A percentile compares a stretch with the other conserved stretches of the same genome.
Evolutionary conservation across 805 yeast species (phyloP).

Genomic region (Teunomyces kruisii): DNA sequence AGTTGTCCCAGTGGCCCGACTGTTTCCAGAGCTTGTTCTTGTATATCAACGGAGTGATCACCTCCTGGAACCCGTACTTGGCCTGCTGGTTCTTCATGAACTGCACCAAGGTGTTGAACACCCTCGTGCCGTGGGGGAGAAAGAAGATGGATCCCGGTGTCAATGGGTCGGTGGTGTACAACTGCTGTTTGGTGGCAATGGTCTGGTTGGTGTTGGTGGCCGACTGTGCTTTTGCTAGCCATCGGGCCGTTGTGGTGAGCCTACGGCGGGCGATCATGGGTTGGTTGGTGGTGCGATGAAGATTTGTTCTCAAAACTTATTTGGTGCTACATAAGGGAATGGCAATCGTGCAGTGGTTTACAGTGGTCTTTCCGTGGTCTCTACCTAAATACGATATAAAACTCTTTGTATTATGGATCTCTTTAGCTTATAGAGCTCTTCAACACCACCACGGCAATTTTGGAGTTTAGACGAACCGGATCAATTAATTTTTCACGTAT

Average conservation of each 20-base stretch:
- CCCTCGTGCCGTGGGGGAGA: conserved; percentile 86
- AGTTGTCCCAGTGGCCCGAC: conserved; percentile 96
- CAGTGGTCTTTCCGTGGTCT: too few species aligned
- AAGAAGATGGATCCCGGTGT: conserved; percentile 94
- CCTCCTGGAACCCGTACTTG: conserved; percentile 85
- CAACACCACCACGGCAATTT: too few species aligned
- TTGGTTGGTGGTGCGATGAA: background rate
- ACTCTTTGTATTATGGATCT: too few species aligned
- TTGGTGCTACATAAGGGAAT: too few species aligned
- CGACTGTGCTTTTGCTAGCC: conserved; percentile 14
- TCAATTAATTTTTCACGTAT: too few species aligned
- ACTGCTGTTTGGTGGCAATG: conserved; percentile 64
- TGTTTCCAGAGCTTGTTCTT: conserved; percentile 81
- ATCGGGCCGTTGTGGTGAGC: background rate
- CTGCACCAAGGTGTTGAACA: conserved; percentile 72
- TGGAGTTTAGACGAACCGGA: too few species aligned
- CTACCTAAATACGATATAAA: too few species aligned
- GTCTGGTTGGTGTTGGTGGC: conserved; percentile 40
- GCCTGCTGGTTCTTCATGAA: conserved; percentile 87
- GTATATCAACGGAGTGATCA: conserved; percentile 86
- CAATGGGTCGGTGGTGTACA: conserved; percentile 73
- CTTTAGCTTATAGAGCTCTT: too few species aligned
- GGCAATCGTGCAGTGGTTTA: too few species aligned
- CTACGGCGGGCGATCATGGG: background rate
- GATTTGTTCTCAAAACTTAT: too few species aligned